Evolutionary conservation across 2,329 filamentous ascomycete species (phyloP).

Genomic region (Ascochyta clinopodiicola): DNA sequence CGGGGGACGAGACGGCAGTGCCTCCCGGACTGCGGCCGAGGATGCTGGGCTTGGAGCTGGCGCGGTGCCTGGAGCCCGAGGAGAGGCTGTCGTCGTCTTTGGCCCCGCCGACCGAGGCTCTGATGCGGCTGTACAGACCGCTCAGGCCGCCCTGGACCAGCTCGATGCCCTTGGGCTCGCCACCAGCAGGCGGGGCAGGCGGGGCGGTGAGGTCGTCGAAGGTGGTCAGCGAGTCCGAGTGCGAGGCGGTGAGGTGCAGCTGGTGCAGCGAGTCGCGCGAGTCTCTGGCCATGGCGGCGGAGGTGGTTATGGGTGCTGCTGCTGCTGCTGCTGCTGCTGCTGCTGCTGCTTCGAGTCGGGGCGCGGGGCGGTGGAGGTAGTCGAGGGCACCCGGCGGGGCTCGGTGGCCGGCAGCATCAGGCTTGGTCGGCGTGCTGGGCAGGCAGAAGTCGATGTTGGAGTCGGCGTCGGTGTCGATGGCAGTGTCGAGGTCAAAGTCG

Average conservation of each 20-base stretch:
- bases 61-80: constrained; percentile 27
- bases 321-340: background rate
- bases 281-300: constrained; percentile 35
- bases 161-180: constrained; percentile 76
- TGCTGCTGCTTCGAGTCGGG: background rate
- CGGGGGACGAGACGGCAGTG: constrained; percentile 45
- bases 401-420: constrained; percentile 6
- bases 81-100: constrained; percentile 55
- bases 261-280: constrained; percentile 66
- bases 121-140: constrained; percentile 84
- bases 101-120: constrained; percentile 77
- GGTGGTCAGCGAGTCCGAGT: constrained; percentile 82
- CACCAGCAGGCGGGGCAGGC: constrained; percentile 62
- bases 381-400: constrained; percentile 1
- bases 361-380: background rate
- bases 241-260: constrained; percentile 88
- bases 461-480: background rate
- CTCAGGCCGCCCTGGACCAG: constrained; percentile 84
- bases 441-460: background rate
- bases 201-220: constrained; percentile 90
- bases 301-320: background rate
- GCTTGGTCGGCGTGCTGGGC: background rate
- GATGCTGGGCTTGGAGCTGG: constrained; percentile 18
- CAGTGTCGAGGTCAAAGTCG: no score
- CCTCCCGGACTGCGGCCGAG: constrained; percentile 31